Base-by-base conservation (phyloP, 176 grass and related monocot genomes). In the Triticum monococcum region DNA sequence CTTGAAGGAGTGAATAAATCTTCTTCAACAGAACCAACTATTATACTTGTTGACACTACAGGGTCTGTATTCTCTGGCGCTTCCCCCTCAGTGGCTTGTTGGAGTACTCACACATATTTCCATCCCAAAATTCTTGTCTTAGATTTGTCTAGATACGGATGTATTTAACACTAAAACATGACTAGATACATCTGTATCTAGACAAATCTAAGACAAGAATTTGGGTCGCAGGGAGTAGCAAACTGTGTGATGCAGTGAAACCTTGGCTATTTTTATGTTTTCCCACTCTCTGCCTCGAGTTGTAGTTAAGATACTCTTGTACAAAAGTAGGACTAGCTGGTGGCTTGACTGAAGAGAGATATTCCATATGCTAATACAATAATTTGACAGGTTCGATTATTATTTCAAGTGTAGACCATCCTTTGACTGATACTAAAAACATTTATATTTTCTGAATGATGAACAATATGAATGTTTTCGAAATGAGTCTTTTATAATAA, bases 21-120 rank as follows among this genome's bases (percentile, higher is more conserved):
- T 45, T 94, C 91, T 86, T 93, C 91, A 79, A 92, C 96, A 88
- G 92, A 95, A 80, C 90, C 91, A 54, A 96, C 92, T 61, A 87
- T 98, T 89, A 75, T 98, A 94, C 93, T 98, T n/a, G 89, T 98
- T 32, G 96, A 98, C 65, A 98, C 96, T 84, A 92, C 96, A 84
- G 96, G 96, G 96, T 92, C 79, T 64, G 68, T 88, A 41, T 69
- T 90, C 77, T 79, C 64, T 79, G 5, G 79, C 50, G 35, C 12
- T 54, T 62, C 18, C n/a, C 48, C 72, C 43, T 40, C 16, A 36
- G 40, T 75, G 9, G n/a, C 43, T 50, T 91, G 46, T 76, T 84
- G 10, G 71, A 52, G 41, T 40, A 56, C 45, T 37, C 12, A 28
- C 12, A 70, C 57, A 16, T 76, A 40, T 40, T 40, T 40, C 8